Base-by-base conservation (phyloP, 2,329 filamentous ascomycete genomes). In the Fusarium multiceps region DNA sequence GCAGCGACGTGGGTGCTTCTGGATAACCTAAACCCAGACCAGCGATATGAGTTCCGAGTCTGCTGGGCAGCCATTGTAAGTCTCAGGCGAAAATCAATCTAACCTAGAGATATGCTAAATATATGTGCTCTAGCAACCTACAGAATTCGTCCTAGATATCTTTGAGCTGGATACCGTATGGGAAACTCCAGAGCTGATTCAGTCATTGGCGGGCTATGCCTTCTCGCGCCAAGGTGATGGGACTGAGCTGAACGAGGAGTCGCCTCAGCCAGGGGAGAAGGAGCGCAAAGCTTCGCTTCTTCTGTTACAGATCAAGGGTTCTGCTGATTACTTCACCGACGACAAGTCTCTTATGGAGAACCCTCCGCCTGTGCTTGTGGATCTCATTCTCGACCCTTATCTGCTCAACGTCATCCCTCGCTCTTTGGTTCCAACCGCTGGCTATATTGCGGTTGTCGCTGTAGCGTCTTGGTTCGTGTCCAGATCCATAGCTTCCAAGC, bases 31-130 rank as follows among this genome's bases (percentile, higher is more conserved):
- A 84, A 81, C n/a, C 86, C 88, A 37, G 88, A 89, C 13, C 90
- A 91, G 75, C 88, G 94, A 71, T 98, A 98, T 84, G 96, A 99
- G 83, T 87, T 97, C 50, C 90, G 96, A 57, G 86, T 98, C 63
- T 98, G 95, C 82, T 99, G 95, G 94, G 86, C 93, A 64, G 96
- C 96, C 42, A 96, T 91, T 65, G 95, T 97, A 86, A 81, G 92
- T 86, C 32, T 45, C 34, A 20, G 3, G 20, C 7, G 20, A 20
- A 11, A 8, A 28, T 25, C 23, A 23, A 13, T 42, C 34, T 27
- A 18, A 20, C 7, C 14, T 7, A 42, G n/a, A 42, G 16, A 37
- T 30, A 47, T 41, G 37, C 62, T 74, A 55, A 74, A 46, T 18
- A 27, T 14, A 4, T 32, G n/a, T 25, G 27, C 57, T 34, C 12